Conservation (phyloP, 78 protist genomes). For the Dictyostelium citrinum region DNA sequence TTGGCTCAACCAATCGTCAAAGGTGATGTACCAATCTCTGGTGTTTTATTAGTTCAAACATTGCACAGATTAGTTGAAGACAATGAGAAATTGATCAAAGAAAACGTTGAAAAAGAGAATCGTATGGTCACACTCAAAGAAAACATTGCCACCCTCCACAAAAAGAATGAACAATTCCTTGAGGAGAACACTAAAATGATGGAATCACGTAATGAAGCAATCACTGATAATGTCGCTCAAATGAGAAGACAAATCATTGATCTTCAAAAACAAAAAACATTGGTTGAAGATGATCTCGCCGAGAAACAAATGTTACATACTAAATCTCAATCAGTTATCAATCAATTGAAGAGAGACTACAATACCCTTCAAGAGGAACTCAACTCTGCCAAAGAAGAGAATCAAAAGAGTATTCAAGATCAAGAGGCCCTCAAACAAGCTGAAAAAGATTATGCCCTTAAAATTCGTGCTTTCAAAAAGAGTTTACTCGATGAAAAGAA, state of each 20-base stretch:
- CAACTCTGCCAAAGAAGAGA: conserved; percentile 11
- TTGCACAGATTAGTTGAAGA: conserved; percentile 60
- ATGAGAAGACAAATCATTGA: conserved; percentile 60
- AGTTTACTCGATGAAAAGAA: conserved; percentile 32
- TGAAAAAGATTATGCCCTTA: conserved; percentile 44
- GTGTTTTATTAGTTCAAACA: conserved; percentile 56
- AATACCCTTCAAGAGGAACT: conserved; percentile 33
- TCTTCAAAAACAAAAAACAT: conserved; percentile 47
- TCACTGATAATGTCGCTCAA: conserved; percentile 60
- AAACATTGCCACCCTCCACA: conserved; percentile 53
- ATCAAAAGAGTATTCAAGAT: conserved; percentile 10
- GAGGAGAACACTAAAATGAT: conserved; percentile 72
- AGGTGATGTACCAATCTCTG: conserved; percentile 69
- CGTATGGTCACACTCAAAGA: conserved; percentile 38
- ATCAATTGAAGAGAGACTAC: conserved; percentile 35
- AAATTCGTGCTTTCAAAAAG: conserved; percentile 47
- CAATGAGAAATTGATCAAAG: conserved; percentile 54
- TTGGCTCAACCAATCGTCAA: conserved; percentile 45
- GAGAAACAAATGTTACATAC: conserved; percentile 30
- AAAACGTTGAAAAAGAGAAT: conserved; percentile 46
- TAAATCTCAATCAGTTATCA: conserved; percentile 22
- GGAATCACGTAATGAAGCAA: conserved; percentile 71
- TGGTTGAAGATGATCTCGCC: conserved; percentile 37
- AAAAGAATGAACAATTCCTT: conserved; percentile 64
- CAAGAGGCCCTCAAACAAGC: conserved; percentile 19